Percentiles rank a stretch among this genome's conserved stretches.
These are phyloP conservation scores for Besnoitia besnoiti DNA, from an alignment of 169 alveolate genomes.

Conservation along the genomic window DNA sequence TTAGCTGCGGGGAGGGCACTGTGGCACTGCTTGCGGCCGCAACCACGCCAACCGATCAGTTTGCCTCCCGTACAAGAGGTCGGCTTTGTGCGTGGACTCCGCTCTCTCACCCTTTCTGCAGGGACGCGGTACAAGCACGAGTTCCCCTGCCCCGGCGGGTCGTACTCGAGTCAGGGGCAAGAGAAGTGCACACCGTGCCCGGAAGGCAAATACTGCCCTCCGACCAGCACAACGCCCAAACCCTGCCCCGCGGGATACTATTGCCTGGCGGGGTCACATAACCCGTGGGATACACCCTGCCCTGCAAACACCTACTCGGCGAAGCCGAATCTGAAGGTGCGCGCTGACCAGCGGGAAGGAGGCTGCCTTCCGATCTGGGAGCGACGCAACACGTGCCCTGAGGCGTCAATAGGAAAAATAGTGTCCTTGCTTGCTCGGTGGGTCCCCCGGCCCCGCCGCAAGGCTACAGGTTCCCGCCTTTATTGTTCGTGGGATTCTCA, in stretches of 20 bases:
- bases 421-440: too few relatives aligned
- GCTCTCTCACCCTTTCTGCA: not conserved
- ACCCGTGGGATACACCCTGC: conserved; percentile 32
- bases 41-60: too few relatives aligned
- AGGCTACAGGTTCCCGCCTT: too few relatives aligned
- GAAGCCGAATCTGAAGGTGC: not conserved
- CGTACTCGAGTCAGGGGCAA: not conserved
- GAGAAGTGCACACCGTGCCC: not conserved
- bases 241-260: conserved; percentile 28
- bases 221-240: not conserved
- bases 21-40: too few relatives aligned
- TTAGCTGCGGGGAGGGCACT: too few relatives aligned
- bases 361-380: too few relatives aligned
- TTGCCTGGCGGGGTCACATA: conserved; percentile 13
- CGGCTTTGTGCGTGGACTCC: not conserved
- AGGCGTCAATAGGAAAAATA: too few relatives aligned
- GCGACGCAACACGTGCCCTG: too few relatives aligned
- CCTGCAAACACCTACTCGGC: conserved; percentile 10
- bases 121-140: conserved; percentile 6
- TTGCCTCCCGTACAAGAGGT: too few relatives aligned
- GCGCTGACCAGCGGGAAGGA: not conserved
- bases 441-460: too few relatives aligned
- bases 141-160: not conserved
- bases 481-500: too few relatives aligned
- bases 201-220: conserved; percentile 11